phyloP scores from a whole-genome alignment of 2,329 filamentous ascomycete genomes.

The Fulvia fulva region DNA sequence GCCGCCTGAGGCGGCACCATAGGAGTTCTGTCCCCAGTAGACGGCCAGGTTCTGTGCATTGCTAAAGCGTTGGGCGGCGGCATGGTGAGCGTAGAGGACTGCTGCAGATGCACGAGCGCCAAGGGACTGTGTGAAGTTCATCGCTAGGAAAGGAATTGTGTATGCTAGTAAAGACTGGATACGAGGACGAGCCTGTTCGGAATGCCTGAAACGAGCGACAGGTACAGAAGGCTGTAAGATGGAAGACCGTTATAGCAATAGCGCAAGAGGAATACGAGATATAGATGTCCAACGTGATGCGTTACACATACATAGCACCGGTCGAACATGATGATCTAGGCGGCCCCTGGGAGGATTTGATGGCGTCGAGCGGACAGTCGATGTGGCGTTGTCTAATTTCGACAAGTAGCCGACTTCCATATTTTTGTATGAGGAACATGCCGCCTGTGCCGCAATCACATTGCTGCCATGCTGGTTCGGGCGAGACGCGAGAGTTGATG shows the following conservation, averaged over 20 bases:
- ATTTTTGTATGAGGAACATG: not conserved
- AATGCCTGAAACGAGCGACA: not conserved
- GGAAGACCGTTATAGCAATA: not conserved
- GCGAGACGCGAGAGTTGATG: not conserved
- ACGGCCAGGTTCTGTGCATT: slow-evolving; percentile 2
- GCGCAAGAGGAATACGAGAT: not conserved
- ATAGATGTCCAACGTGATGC: not conserved
- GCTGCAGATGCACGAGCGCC: not conserved
- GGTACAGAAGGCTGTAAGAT: not conserved
- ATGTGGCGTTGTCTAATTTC: not conserved
- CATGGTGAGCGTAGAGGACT: not conserved
- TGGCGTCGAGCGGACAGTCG: not conserved
- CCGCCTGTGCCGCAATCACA: not conserved
- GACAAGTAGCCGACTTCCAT: not conserved
- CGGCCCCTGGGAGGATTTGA: not conserved
- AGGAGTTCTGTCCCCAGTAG: slow-evolving; percentile 53
- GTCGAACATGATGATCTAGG: not conserved
- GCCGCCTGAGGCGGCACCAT: slow-evolving; percentile 40
- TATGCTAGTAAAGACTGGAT: not conserved
- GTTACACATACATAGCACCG: not conserved
- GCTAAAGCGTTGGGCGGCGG: not conserved
- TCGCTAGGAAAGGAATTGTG: not conserved
- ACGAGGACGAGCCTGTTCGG: not conserved
- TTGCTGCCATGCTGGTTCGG: not conserved
- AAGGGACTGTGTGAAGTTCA: not conserved